A percentile compares a stretch with the other conserved stretches of the same genome.
Conservation (phyloP, 495 filamentous ascomycete genomes). For the Podospora bellae-mahoneyi region DNA sequence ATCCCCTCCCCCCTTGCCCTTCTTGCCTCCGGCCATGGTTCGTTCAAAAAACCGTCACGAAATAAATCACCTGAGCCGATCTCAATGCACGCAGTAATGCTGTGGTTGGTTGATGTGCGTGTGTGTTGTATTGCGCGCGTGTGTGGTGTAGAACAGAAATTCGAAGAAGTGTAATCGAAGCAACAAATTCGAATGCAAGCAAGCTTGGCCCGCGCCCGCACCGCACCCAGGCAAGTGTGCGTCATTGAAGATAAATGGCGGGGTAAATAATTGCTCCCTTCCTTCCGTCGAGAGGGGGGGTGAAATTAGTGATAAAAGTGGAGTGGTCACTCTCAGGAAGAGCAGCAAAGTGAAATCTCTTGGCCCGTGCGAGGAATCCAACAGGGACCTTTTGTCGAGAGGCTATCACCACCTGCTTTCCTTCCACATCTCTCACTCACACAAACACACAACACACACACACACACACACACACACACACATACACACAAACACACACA, state of each 20-base stretch:
- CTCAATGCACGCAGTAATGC: neutral
- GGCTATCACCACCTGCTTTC: no score
- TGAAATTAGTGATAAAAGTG: no score
- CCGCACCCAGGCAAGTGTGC: neutral
- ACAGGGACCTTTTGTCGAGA: neutral
- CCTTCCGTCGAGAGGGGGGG: no score
- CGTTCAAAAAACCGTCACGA: neutral
- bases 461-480: neutral
- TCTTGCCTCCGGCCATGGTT: conserved; percentile 62
- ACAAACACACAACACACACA: neutral
- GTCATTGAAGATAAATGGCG: neutral
- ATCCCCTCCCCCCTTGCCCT: conserved; percentile 55
- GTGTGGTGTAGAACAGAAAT: neutral
- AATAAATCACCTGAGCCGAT: conserved; percentile 5
- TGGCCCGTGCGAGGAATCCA: no score
- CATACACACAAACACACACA: no score
- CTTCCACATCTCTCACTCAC: no score
- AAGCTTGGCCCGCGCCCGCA: no score
- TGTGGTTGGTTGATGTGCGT: neutral
- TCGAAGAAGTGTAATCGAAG: conserved; percentile 5
- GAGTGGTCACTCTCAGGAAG: no score
- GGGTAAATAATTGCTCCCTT: neutral
- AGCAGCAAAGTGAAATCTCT: no score
- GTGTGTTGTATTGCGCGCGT: neutral
- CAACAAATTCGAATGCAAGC: no score